Evolutionary conservation across 2,329 filamentous ascomycete genomes (phyloP).

Genomic region (Alternaria triticina): DNA sequence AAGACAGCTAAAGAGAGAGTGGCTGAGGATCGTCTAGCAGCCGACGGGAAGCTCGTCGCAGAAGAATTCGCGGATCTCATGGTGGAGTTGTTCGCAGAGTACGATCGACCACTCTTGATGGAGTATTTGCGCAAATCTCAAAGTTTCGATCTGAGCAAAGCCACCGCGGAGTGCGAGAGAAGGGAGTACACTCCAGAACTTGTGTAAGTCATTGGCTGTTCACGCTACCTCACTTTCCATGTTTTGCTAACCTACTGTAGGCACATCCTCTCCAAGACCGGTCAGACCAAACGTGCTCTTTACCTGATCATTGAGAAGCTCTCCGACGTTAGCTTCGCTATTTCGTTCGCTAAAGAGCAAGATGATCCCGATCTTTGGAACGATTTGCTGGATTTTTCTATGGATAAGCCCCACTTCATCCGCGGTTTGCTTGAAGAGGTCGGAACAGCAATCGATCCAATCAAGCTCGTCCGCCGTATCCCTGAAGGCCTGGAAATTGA

Average conservation of each 20-base stretch:
- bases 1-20: slow-evolving; percentile 49
- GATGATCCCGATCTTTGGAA: slow-evolving; percentile 94
- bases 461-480: slow-evolving; percentile 86
- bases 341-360: slow-evolving; percentile 92
- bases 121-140: slow-evolving; percentile 85
- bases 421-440: slow-evolving; percentile 90
- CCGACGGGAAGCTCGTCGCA: slow-evolving; percentile 71
- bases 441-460: slow-evolving; percentile 90
- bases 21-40: slow-evolving; percentile 53
- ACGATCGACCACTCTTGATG: slow-evolving; percentile 81
- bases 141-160: slow-evolving; percentile 84
- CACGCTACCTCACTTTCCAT: neutral
- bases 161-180: slow-evolving; percentile 78
- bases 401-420: slow-evolving; percentile 97
- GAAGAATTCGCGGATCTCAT: slow-evolving; percentile 88
- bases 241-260: slow-evolving; percentile 32
- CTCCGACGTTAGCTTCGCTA: slow-evolving; percentile 88
- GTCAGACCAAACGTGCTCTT: slow-evolving; percentile 88
- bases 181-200: slow-evolving; percentile 86
- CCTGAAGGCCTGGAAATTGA: slow-evolving; percentile 93
- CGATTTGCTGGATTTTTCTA: slow-evolving; percentile 90
- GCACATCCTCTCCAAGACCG: slow-evolving; percentile 92
- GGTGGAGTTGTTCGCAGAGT: slow-evolving; percentile 83
- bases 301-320: slow-evolving; percentile 94
- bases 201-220: slow-evolving; percentile 59